phyloP scores from a whole-genome alignment of 1,284 basidiomycete species.

The Sanghuangporus baumii region DNA sequence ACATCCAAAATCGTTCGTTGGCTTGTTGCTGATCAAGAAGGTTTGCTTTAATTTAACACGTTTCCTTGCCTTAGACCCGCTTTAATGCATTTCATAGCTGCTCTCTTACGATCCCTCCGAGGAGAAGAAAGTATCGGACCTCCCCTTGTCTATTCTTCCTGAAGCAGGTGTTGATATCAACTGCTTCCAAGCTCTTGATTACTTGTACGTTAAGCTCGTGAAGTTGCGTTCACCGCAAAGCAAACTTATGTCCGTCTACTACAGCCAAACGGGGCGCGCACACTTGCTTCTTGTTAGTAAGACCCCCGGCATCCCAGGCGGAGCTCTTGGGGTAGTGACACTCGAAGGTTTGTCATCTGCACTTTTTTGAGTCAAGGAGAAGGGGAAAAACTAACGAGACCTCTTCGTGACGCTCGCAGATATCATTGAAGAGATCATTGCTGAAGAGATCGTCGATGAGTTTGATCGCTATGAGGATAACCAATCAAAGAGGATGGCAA shows the following conservation, averaged over 20 bases:
- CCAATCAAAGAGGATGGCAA: constrained; percentile 66
- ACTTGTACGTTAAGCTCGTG: constrained; percentile 53
- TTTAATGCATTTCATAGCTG: constrained; percentile 46
- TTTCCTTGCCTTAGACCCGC: constrained; percentile 6
- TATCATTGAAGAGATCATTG: constrained; percentile 82
- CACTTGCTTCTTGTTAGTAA: constrained; percentile 86
- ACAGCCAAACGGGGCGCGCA: constrained; percentile 90
- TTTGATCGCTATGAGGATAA: constrained; percentile 87
- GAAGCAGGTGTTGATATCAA: constrained; percentile 86
- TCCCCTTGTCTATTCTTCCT: constrained; percentile 79
- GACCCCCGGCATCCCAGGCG: constrained; percentile 75
- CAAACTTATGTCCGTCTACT: neutral
- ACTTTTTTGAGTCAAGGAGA: neutral
- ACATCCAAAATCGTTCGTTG: constrained; percentile 74
- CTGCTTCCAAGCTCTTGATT: constrained; percentile 81
- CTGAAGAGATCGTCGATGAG: constrained; percentile 87
- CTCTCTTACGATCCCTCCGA: constrained; percentile 87
- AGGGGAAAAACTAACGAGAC: neutral
- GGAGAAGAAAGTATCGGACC: constrained; percentile 68
- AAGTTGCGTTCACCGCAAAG: neutral
- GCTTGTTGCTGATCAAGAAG: constrained; percentile 85
- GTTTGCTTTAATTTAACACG: constrained; percentile 29
- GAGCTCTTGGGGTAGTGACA: constrained; percentile 79
- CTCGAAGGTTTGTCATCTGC: constrained; percentile 52
- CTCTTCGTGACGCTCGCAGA: constrained; percentile 33